These are phyloP conservation scores for Pholiota conissans DNA, from an alignment of 768 basidiomycete genomes.

Conservation along the genomic window DNA sequence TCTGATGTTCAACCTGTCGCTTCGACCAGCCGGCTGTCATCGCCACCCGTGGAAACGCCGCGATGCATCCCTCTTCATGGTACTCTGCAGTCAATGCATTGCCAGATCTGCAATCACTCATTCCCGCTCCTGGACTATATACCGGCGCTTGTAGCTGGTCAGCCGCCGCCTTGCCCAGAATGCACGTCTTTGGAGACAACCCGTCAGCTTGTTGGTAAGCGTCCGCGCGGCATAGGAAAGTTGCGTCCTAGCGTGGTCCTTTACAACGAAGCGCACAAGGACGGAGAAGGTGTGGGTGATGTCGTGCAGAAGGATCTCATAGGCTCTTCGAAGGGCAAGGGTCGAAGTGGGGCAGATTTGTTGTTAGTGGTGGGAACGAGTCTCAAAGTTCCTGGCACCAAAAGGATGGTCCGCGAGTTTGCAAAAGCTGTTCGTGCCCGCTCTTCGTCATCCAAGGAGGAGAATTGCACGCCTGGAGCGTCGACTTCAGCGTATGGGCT, in stretches of 20 bases:
- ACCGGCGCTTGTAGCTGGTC: conserved; percentile 56
- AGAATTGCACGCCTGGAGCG: conserved; percentile 21
- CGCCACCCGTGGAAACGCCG: conserved; percentile 60
- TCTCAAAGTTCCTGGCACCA: conserved; percentile 86
- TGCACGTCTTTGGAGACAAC: conserved; percentile 70
- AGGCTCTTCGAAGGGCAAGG: conserved; percentile 66
- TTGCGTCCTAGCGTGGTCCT: conserved; percentile 87
- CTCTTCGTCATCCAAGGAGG: conserved; percentile 32
- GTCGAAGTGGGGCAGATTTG: conserved; percentile 75
- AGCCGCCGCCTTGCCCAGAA: conserved; percentile 75
- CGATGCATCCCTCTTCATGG: conserved; percentile 91
- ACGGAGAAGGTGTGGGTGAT: conserved; percentile 85
- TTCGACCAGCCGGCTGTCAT: conserved; percentile 37
- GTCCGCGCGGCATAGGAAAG: conserved; percentile 75
- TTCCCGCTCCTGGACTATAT: conserved; percentile 66
- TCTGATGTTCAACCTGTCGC: conserved; percentile 11
- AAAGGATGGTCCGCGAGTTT: conserved; percentile 87
- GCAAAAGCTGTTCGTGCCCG: conserved; percentile 72
- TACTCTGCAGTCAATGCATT: conserved; percentile 76
- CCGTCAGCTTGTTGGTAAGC: conserved; percentile 74
- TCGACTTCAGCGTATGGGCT: conserved; percentile 19
- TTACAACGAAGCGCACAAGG: conserved; percentile 86
- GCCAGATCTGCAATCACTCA: conserved; percentile 76
- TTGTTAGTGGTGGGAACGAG: conserved; percentile 90
- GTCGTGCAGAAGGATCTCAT: conserved; percentile 81